Percentiles rank a stretch among this genome's conserved stretches.
Evolutionary conservation across 805 yeast genomes (phyloP).

Genomic region (Lachancea waltii): DNA sequence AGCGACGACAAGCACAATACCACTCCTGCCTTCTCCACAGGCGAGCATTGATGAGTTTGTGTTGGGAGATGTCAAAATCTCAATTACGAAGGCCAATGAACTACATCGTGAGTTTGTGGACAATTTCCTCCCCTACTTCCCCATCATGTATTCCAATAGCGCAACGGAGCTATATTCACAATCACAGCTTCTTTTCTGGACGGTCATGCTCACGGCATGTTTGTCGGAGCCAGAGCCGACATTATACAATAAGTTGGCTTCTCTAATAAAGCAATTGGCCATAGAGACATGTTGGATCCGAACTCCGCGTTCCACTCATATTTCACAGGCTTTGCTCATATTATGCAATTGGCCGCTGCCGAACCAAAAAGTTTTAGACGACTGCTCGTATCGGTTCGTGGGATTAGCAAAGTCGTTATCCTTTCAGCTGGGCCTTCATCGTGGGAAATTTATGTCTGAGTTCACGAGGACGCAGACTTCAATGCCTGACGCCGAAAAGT

Average conservation of each 20-base stretch:
- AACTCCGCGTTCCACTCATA: slow-evolving; percentile 90
- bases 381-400: slow-evolving; percentile 81
- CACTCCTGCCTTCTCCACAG: slow-evolving; percentile 28
- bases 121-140: slow-evolving; percentile 68
- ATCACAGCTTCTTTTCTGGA: slow-evolving; percentile 84
- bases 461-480: slow-evolving; percentile 85
- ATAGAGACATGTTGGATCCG: slow-evolving; percentile 90
- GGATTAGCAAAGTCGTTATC: slow-evolving; percentile 82
- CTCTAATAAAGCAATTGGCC: slow-evolving; percentile 76
- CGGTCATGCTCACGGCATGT: slow-evolving; percentile 81
- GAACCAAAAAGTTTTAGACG: slow-evolving; percentile 85
- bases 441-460: slow-evolving; percentile 87
- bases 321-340: slow-evolving; percentile 83
- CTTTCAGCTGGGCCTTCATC: slow-evolving; percentile 79
- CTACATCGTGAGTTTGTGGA: slow-evolving; percentile 64
- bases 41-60: slow-evolving; percentile 52
- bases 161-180: slow-evolving; percentile 77
- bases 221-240: slow-evolving; percentile 83
- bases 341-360: slow-evolving; percentile 90
- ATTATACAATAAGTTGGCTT: slow-evolving; percentile 65
- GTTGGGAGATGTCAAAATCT: slow-evolving; percentile 67
- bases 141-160: slow-evolving; percentile 63
- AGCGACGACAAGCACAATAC: slow-evolving; percentile 27
- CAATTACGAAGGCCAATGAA: slow-evolving; percentile 60
- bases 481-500: slow-evolving; percentile 82